Percentiles rank a stretch among this genome's conserved stretches.
Evolutionary conservation across 129 eudicot species (phyloP).

Genomic region (Logfia minima): DNA sequence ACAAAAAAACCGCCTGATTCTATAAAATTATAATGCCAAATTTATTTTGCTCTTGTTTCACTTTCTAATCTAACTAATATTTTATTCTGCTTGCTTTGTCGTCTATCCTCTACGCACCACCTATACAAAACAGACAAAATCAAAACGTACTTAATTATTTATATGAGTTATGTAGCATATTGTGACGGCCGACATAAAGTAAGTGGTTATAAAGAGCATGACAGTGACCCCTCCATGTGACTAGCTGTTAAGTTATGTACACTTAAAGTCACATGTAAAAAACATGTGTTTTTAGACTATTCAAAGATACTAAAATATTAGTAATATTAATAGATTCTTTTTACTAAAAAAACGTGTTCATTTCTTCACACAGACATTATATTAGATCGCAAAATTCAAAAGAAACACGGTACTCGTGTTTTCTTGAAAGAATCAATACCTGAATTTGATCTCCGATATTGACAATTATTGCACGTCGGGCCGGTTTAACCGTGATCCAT

Average conservation of each 20-base stretch:
- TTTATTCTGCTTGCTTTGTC: neutral
- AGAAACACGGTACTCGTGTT: too few relatives aligned
- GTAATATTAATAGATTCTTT: neutral
- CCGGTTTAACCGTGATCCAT: slow-evolving; percentile 85
- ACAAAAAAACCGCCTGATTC: too few relatives aligned
- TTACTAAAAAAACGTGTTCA: neutral
- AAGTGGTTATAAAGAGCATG: neutral
- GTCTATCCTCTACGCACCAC: neutral
- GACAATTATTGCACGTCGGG: slow-evolving; percentile 68
- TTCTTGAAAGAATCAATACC: slow-evolving; percentile 35
- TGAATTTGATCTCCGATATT: slow-evolving; percentile 94
- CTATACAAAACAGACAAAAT: neutral
- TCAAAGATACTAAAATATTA: slow-evolving; percentile 4
- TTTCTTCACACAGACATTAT: neutral
- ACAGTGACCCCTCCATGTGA: slow-evolving; percentile 23
- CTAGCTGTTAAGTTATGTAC: neutral
- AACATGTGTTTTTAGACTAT: slow-evolving; percentile 20
- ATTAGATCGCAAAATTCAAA: neutral
- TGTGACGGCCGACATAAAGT: neutral
- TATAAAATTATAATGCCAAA: too few relatives aligned
- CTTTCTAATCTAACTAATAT: neutral
- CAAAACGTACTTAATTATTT: neutral
- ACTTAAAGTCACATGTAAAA: neutral
- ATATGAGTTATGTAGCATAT: neutral
- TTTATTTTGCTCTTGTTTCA: neutral